phyloP scores from a whole-genome alignment of 2,329 filamentous ascomycete genomes.

The Dryadomyces quercus-mongolicae region DNA sequence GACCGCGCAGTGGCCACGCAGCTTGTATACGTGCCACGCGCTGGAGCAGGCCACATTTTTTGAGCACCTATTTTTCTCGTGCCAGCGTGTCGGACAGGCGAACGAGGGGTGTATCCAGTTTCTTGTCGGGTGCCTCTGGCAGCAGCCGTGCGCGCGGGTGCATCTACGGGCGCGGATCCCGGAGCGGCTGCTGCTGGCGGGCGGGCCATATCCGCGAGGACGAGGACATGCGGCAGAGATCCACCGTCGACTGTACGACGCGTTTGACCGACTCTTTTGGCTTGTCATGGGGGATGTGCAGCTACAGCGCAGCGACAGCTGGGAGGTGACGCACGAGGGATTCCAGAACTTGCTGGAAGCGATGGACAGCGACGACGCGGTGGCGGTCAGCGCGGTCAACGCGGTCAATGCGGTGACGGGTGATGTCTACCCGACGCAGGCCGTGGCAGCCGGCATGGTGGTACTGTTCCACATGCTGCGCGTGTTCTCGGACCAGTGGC shows the following conservation, averaged over 20 bases:
- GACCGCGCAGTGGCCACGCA: background rate
- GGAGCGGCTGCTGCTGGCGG: slow-evolving; percentile 13
- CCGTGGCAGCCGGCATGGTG: no score
- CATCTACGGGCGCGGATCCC: slow-evolving; percentile 16
- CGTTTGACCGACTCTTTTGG: slow-evolving; percentile 17
- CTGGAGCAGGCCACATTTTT: background rate
- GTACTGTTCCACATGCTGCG: no score
- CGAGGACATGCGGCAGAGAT: background rate
- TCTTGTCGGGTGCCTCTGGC: no score
- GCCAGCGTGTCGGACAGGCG: background rate
- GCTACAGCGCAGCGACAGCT: slow-evolving; percentile 12
- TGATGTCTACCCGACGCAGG: no score
- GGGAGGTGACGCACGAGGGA: slow-evolving; percentile 16
- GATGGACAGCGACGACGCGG: no score
- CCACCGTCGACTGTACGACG: slow-evolving; percentile 6
- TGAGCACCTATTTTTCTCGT: background rate
- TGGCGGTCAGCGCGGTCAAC: no score
- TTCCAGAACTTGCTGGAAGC: slow-evolving; percentile 4
- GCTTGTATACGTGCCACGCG: background rate
- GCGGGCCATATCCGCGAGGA: slow-evolving; percentile 10
- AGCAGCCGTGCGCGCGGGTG: slow-evolving; percentile 11
- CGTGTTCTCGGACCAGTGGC: no score
- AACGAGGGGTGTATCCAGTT: no score
- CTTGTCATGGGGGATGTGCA: slow-evolving; percentile 15
- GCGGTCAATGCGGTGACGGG: no score